Evolutionary conservation across 2,329 filamentous ascomycete genomes (phyloP).

Genomic region (Xylariaceae sp.): DNA sequence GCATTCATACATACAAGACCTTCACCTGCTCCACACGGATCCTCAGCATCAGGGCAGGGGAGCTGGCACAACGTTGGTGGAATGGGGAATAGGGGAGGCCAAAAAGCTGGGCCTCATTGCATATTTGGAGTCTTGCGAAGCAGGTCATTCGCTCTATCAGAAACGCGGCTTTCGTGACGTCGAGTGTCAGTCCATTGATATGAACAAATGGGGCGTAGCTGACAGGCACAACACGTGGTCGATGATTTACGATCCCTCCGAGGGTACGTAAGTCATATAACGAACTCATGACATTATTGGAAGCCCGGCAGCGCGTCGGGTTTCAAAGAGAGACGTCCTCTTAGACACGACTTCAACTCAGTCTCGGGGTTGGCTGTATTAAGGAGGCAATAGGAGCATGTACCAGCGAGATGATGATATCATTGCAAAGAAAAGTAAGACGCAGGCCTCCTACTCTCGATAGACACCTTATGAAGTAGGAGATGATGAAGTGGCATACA

Average conservation of each 20-base stretch:
- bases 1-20: conserved; percentile 34
- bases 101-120: conserved; percentile 37
- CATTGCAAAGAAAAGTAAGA: no score
- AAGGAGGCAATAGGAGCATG: no score
- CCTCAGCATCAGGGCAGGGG: conserved; percentile 46
- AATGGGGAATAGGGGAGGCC: conserved; percentile 42
- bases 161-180: conserved; percentile 45
- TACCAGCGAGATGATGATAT: no score
- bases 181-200: conserved; percentile 32
- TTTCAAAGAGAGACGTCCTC: neutral
- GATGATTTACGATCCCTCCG: conserved; percentile 31
- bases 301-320: neutral
- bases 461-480: no score
- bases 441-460: no score
- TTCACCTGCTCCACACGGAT: conserved; percentile 43
- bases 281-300: neutral
- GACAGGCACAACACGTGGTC: conserved; percentile 28
- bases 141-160: conserved; percentile 41
- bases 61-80: conserved; percentile 43
- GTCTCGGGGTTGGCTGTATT: no score
- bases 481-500: no score
- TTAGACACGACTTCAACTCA: no score
- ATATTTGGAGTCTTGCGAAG: conserved; percentile 43
- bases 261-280: neutral
- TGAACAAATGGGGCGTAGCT: conserved; percentile 37